phyloP scores from a whole-genome alignment of 1,139 yeast genomes.

The Pichia sp. region DNA sequence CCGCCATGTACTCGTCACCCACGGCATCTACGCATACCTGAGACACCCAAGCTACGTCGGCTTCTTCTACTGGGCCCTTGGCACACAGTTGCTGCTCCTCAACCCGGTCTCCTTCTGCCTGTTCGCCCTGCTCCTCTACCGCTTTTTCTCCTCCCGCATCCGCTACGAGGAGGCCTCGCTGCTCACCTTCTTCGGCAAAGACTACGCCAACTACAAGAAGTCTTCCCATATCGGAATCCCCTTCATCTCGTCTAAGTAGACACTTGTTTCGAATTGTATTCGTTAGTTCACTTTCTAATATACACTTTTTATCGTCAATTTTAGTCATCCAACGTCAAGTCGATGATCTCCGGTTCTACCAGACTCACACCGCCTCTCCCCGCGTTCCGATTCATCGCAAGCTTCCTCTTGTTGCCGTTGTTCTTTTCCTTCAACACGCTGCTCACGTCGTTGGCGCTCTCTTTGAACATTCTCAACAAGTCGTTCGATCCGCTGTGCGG shows the following conservation, averaged over 20 bases:
- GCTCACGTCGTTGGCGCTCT: constrained; percentile 7
- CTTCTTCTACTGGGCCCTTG: constrained; percentile 90
- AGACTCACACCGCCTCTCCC: background rate
- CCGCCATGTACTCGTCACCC: constrained; percentile 63
- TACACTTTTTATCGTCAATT: background rate
- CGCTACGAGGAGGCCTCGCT: constrained; percentile 63
- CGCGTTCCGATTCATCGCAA: background rate
- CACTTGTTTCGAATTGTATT: too few species aligned
- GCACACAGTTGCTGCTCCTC: constrained; percentile 66
- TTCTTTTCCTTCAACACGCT: background rate
- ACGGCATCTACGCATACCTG: constrained; percentile 61
- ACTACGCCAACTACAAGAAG: constrained; percentile 53
- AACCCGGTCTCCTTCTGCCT: constrained; percentile 55
- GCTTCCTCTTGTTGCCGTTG: background rate
- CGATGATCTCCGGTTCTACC: constrained; percentile 14
- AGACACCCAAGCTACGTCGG: constrained; percentile 94
- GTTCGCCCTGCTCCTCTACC: constrained; percentile 51
- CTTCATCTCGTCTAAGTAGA: constrained; percentile 30
- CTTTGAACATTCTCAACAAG: constrained; percentile 11
- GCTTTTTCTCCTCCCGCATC: constrained; percentile 67
- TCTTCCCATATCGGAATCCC: constrained; percentile 61
- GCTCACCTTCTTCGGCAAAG: constrained; percentile 62
- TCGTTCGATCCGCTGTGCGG: constrained; percentile 1
- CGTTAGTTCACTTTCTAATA: background rate
- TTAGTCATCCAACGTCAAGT: constrained; percentile 15